phyloP scores from a whole-genome alignment of 768 basidiomycete species.

The Ephemerocybe angulata region DNA sequence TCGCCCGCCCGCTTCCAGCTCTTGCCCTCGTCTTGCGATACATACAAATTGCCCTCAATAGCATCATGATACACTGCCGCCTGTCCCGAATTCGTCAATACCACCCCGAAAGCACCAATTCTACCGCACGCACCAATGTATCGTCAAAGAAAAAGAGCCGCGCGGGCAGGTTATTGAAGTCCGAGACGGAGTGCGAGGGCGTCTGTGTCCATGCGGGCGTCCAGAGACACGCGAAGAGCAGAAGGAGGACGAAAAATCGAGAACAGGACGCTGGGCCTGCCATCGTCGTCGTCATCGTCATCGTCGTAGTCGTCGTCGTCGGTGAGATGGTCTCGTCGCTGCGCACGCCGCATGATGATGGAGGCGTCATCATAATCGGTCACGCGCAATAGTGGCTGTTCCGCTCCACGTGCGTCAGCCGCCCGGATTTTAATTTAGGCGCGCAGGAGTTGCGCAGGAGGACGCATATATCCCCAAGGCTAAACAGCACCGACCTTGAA shows the following conservation, averaged over 20 bases:
- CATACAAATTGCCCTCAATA: conserved; percentile 59
- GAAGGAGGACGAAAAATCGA: conserved; percentile 3
- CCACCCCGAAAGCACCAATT: not conserved
- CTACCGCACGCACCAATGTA: conserved; percentile 51
- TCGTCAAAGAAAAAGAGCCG: conserved; percentile 92
- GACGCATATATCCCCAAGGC: too few species aligned
- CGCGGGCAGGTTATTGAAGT: conserved; percentile 71
- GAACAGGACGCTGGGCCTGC: not conserved
- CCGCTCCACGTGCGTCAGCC: too few species aligned
- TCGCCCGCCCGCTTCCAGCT: conserved; percentile 47
- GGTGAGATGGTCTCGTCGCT: not conserved
- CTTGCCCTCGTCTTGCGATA: conserved; percentile 89
- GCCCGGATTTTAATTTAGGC: too few species aligned
- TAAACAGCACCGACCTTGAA: too few species aligned
- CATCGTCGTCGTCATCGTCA: not conserved
- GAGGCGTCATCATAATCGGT: too few species aligned
- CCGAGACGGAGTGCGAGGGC: conserved; percentile 45
- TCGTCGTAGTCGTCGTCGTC: conserved; percentile 9
- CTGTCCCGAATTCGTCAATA: conserved; percentile 22
- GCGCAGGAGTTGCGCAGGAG: too few species aligned
- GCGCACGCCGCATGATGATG: too few species aligned
- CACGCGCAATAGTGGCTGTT: too few species aligned
- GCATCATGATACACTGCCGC: conserved; percentile 80
- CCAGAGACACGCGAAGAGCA: not conserved
- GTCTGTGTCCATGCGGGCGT: conserved; percentile 25